Conservation (phyloP, 192 early-diverging fungal species). For the Pilaira anomala region DNA sequence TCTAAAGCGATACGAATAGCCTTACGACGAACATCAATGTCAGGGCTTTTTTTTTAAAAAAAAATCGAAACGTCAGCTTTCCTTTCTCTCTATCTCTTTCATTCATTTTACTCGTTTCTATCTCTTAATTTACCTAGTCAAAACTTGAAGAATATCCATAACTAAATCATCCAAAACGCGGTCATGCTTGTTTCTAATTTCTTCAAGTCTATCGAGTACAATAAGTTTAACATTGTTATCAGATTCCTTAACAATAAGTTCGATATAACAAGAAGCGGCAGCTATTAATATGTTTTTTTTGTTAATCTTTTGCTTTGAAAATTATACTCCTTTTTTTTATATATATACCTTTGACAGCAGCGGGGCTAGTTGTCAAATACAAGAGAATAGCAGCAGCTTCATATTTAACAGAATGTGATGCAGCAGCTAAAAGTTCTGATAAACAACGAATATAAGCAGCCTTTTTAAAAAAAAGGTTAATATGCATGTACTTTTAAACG, state of each 20-base stretch:
- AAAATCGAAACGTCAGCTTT: slow-evolving; percentile 1
- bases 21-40: slow-evolving; percentile 92
- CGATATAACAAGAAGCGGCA: slow-evolving; percentile 87
- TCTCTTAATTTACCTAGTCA: slow-evolving; percentile 58
- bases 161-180: slow-evolving; percentile 87
- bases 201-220: slow-evolving; percentile 87
- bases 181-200: slow-evolving; percentile 86
- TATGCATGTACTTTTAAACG: not conserved
- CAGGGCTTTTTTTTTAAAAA: slow-evolving; percentile 57
- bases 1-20: slow-evolving; percentile 86
- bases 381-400: slow-evolving; percentile 95
- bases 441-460: slow-evolving; percentile 91
- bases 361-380: slow-evolving; percentile 78
- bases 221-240: slow-evolving; percentile 99
- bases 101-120: not conserved
- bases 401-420: slow-evolving; percentile 90
- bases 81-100: not conserved
- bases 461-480: slow-evolving; percentile 33
- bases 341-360: slow-evolving; percentile 78
- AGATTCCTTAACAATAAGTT: slow-evolving; percentile 86
- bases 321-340: too few species aligned
- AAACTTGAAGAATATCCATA: slow-evolving; percentile 95
- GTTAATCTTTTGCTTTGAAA: not conserved
- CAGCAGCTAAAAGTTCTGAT: slow-evolving; percentile 77
- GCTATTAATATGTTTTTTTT: slow-evolving; percentile 48